These are phyloP conservation scores for Tinospora cordifolia DNA, from an alignment of 164 flowering plant genomes.

Conservation along the genomic window DNA sequence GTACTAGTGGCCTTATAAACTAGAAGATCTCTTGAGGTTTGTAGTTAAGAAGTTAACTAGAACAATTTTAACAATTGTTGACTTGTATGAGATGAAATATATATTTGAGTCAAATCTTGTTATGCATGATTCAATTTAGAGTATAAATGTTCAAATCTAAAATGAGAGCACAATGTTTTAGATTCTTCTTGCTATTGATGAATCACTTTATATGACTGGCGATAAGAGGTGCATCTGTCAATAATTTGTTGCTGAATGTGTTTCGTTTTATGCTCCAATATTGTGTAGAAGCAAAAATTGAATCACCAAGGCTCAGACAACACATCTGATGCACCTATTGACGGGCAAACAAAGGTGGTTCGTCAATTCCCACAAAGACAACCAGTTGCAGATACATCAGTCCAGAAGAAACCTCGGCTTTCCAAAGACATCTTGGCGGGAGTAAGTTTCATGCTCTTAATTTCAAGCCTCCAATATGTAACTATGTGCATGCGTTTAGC, in stretches of 20 bases:
- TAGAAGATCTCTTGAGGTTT: too few species aligned
- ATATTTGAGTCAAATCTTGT: not conserved
- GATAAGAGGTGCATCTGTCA: not conserved
- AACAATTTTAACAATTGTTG: not conserved
- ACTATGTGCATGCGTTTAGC: not conserved
- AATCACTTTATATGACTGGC: not conserved
- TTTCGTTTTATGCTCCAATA: not conserved
- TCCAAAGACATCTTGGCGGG: slow-evolving; percentile 60
- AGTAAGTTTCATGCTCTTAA: slow-evolving; percentile 30
- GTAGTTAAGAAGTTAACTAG: too few species aligned
- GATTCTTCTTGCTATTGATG: not conserved
- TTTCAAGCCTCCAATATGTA: not conserved
- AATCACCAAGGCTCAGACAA: slow-evolving; percentile 28
- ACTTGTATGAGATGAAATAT: not conserved
- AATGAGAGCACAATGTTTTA: not conserved
- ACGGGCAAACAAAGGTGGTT: slow-evolving; percentile 28
- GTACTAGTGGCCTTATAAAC: too few species aligned
- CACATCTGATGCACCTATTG: slow-evolving; percentile 20
- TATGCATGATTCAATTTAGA: not conserved
- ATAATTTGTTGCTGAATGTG: not conserved
- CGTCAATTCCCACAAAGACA: slow-evolving; percentile 58
- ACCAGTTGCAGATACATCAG: slow-evolving; percentile 36
- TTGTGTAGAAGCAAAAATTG: slow-evolving; percentile 59
- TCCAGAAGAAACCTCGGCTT: slow-evolving; percentile 33
- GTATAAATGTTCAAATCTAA: not conserved